Evolutionary conservation across 495 filamentous ascomycete species (phyloP), one percentile per base, ranked within the genome.

Genomic region (Friedmanniomyces simplex): DNA sequence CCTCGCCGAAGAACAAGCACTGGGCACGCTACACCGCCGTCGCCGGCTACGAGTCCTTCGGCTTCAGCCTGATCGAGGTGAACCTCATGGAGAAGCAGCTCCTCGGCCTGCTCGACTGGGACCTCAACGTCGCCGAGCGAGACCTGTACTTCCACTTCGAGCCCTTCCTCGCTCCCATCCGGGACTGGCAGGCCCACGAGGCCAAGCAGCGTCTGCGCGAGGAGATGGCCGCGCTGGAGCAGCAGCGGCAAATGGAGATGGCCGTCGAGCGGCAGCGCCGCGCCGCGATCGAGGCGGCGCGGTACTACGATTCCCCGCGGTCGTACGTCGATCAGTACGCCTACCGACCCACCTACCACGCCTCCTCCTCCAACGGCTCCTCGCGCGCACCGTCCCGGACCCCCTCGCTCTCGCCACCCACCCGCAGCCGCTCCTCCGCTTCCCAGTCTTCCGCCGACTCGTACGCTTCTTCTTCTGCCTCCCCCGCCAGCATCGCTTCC

Each of bases 1-100:
- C 91, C 49, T 95, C 89, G 25, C 93, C 94, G 51, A 97, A 97
- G 84, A 98, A 98, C 80, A 97, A 96, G 82, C 93, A 98, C 77
- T 98, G 93, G 93, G 90, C 93, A 26, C 82, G 79, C 57, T 98
- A 97, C 77, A 91, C 86, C 51, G 71, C 73, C 41, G 83, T 93
- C 56, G 81, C 84, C 63, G 84, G 83, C 48, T 86, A 74, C 68
- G 86, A 87, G 47, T 81, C 75, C 54, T 98, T 97, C 69, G 86
- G 91, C 60, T 98, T 97, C 77, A 90, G 83, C 48, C 76, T 90
- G 46, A 91, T 89, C 20, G 91, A 97, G 74, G 91, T 97, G 58
- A 97, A 96, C 75, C 78, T 96, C 49, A 97, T 97, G 91, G 91
- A 97, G 77, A 93, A 93, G 76, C 91, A 97, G 72, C 80, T 97